phyloP scores from a whole-genome alignment of 2,329 filamentous ascomycete species.

The Sporothrix phasma region DNA sequence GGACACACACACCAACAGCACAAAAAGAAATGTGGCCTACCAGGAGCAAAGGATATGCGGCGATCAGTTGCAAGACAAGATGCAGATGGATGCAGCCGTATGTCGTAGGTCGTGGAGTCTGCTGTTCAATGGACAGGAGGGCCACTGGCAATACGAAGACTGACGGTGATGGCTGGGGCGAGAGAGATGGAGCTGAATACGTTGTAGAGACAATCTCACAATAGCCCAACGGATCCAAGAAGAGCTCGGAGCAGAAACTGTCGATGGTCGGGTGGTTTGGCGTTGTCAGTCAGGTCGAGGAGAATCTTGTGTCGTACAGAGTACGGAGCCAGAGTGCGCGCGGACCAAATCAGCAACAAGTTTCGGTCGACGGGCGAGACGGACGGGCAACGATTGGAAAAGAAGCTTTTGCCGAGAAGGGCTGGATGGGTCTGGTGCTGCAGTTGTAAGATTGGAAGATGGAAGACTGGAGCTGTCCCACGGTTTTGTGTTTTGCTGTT shows the following conservation, averaged over 20 bases:
- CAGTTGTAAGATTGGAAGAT: neutral
- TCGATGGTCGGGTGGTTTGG: no score
- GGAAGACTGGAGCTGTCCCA: no score
- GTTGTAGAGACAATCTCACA: neutral
- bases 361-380: neutral
- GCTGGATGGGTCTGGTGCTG: constrained; percentile 3
- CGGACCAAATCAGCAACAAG: neutral
- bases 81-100: neutral
- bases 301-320: no score
- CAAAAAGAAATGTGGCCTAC: neutral
- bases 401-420: constrained; percentile 1
- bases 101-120: neutral
- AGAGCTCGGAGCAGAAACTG: neutral
- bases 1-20: no score
- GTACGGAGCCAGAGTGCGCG: no score
- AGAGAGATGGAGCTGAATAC: neutral
- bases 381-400: neutral
- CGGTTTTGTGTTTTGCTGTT: neutral
- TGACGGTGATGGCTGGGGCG: neutral
- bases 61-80: neutral
- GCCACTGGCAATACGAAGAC: neutral
- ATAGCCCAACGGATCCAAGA: neutral
- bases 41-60: neutral
- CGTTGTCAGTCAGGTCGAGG: no score
- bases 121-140: neutral